These are phyloP conservation scores for Punica granatum DNA, from an alignment of 345 rosid species.

Conservation along the genomic window DNA sequence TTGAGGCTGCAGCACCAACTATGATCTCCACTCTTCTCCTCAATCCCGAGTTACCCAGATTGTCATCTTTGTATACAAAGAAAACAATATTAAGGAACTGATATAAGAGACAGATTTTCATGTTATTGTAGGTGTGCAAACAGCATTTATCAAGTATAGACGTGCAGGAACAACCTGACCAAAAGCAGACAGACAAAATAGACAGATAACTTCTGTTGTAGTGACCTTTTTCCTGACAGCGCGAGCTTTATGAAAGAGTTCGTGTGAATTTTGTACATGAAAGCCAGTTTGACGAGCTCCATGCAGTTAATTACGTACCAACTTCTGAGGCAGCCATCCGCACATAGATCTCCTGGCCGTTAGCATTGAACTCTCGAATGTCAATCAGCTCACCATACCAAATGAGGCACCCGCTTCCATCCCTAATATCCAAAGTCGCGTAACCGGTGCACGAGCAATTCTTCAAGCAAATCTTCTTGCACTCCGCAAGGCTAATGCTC, in stretches of 20 bases:
- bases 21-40: not conserved
- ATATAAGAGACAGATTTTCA: not conserved
- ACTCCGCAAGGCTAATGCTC: slow-evolving; percentile 17
- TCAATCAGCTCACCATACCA: slow-evolving; percentile 29
- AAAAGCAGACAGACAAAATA: not conserved
- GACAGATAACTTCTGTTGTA: not conserved
- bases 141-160: not conserved
- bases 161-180: not conserved
- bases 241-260: not conserved
- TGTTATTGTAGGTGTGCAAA: not conserved
- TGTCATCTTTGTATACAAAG: not conserved
- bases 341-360: slow-evolving; percentile 31
- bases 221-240: not conserved
- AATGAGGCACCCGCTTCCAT: slow-evolving; percentile 36
- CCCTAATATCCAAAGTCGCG: slow-evolving; percentile 20
- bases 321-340: slow-evolving; percentile 36
- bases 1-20: not conserved
- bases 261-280: not conserved
- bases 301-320: slow-evolving; percentile 14
- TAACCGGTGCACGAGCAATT: slow-evolving; percentile 47
- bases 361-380: slow-evolving; percentile 27
- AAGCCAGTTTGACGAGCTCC: not conserved
- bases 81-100: not conserved
- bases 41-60: not conserved
- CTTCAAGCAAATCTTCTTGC: slow-evolving; percentile 22